Percentiles rank a stretch among this genome's conserved stretches.
Conservation (phyloP, 768 basidiomycete species). For the Naematelia encephala region DNA sequence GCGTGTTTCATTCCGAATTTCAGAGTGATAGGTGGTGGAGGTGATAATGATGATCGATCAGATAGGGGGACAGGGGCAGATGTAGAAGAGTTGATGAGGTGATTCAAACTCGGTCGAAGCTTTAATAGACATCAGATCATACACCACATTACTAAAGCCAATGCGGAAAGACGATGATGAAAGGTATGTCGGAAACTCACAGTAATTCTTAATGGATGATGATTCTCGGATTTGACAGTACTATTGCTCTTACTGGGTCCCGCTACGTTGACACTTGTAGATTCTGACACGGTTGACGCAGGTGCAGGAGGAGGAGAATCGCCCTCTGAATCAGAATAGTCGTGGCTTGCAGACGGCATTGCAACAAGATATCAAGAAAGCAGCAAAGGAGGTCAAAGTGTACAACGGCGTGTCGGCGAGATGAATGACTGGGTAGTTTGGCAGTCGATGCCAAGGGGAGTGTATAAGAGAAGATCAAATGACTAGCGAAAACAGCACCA, state of each 20-base stretch:
- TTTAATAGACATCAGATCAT: neutral
- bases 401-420: too few relatives aligned
- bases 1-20: slow-evolving; percentile 31
- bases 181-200: slow-evolving; percentile 1
- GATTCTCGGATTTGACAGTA: neutral
- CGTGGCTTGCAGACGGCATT: neutral
- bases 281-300: neutral
- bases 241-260: neutral
- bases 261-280: neutral
- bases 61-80: slow-evolving; percentile 5
- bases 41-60: slow-evolving; percentile 42
- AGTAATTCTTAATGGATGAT: slow-evolving; percentile 18
- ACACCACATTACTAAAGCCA: neutral
- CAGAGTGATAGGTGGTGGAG: slow-evolving; percentile 43
- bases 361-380: neutral
- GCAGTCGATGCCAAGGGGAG: too few relatives aligned
- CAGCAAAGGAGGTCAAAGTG: too few relatives aligned
- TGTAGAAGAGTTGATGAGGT: slow-evolving; percentile 18
- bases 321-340: neutral
- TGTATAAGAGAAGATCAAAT: too few relatives aligned
- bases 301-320: slow-evolving; percentile 1
- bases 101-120: slow-evolving; percentile 32
- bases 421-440: too few relatives aligned
- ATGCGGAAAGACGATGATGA: neutral
- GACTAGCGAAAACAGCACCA: too few relatives aligned